phyloP scores from a whole-genome alignment of 805 yeast genomes.

The Candida pini region DNA sequence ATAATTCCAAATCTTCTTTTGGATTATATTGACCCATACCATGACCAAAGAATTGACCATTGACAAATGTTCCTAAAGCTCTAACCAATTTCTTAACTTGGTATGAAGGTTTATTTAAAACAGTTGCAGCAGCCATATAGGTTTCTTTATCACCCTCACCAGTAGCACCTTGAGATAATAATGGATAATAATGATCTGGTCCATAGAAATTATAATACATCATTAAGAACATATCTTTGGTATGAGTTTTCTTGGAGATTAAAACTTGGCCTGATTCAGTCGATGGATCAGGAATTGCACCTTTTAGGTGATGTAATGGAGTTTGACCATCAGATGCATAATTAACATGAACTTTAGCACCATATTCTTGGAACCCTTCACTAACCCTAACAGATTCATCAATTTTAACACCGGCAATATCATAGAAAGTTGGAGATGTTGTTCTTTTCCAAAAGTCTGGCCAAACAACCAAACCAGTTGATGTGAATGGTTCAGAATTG shows the following conservation, averaged over 20 bases:
- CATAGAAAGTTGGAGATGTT: slow-evolving; percentile 45
- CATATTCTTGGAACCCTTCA: slow-evolving; percentile 34
- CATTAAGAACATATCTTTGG: slow-evolving; percentile 46
- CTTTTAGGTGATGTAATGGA: slow-evolving; percentile 54
- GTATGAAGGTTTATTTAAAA: slow-evolving; percentile 52
- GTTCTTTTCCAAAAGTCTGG: slow-evolving; percentile 48
- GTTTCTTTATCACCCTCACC: slow-evolving; percentile 60
- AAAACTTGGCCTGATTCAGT: slow-evolving; percentile 63
- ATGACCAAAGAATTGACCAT: slow-evolving; percentile 50
- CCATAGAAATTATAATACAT: slow-evolving; percentile 59
- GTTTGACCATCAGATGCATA: slow-evolving; percentile 28
- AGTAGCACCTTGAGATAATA: slow-evolving; percentile 41
- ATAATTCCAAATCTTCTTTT: slow-evolving; percentile 44
- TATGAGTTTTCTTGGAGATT: slow-evolving; percentile 50
- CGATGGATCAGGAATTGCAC: slow-evolving; percentile 58
- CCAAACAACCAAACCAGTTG: slow-evolving; percentile 47
- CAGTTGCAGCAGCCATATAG: slow-evolving; percentile 54
- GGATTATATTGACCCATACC: slow-evolving; percentile 79
- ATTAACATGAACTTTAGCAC: slow-evolving; percentile 19
- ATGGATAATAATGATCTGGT: slow-evolving; percentile 49
- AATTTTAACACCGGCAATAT: slow-evolving; percentile 39
- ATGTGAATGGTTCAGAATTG: slow-evolving; percentile 46
- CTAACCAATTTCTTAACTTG: slow-evolving; percentile 51
- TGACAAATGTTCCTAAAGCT: slow-evolving; percentile 47
- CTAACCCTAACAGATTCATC: slow-evolving; percentile 34